Conservation (phyloP, 257 asterid species). For the Pogostemon cablin region DNA sequence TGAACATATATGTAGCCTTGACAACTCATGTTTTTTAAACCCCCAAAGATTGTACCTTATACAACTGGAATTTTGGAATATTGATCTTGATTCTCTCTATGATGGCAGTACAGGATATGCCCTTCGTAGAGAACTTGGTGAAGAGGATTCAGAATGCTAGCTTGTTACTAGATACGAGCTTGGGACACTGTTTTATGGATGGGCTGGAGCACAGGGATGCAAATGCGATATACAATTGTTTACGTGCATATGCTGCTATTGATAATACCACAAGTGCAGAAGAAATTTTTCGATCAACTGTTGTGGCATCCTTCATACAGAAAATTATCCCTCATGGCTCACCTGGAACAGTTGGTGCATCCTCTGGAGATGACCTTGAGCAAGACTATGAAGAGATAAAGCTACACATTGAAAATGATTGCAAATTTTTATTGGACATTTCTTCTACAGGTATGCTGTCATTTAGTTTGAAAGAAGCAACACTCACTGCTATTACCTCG, state of each 20-base stretch:
- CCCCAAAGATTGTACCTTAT: background rate
- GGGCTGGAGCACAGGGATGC: constrained; percentile 94
- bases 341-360: constrained; percentile 47
- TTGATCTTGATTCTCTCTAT: constrained; percentile 43
- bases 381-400: constrained; percentile 76
- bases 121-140: constrained; percentile 94
- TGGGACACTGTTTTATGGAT: constrained; percentile 85
- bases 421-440: constrained; percentile 86
- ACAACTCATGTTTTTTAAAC: background rate
- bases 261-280: constrained; percentile 87
- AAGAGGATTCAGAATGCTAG: constrained; percentile 90
- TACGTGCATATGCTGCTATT: constrained; percentile 97
- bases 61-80: constrained; percentile 33
- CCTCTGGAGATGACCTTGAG: constrained; percentile 76
- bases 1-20: constrained; percentile 22
- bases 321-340: constrained; percentile 55
- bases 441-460: constrained; percentile 68
- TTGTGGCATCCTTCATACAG: constrained; percentile 74
- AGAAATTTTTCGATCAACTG: constrained; percentile 73
- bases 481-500: constrained; percentile 27
- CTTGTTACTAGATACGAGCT: constrained; percentile 73
- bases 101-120: constrained; percentile 86
- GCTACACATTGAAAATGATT: constrained; percentile 63
- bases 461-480: constrained; percentile 15
- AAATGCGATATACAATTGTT: constrained; percentile 83